These are phyloP conservation scores for Spongospora subterranea DNA, from an alignment of 208 protist genomes.

Conservation along the genomic window DNA sequence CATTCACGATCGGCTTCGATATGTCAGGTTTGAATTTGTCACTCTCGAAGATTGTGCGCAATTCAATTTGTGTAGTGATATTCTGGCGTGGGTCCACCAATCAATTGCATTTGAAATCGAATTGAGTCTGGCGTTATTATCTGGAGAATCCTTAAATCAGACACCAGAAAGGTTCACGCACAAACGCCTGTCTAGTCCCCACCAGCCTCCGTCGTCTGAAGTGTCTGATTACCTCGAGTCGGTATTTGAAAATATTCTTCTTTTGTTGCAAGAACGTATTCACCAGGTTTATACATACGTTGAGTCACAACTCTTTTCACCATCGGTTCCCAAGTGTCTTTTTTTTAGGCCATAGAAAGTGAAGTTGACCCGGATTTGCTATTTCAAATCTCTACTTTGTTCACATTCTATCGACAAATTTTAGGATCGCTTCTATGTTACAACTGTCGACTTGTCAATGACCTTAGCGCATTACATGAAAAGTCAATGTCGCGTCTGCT, in stretches of 20 bases:
- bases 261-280: no score
- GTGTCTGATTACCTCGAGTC: neutral
- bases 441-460: no score
- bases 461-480: no score
- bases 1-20: neutral
- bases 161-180: no score
- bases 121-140: neutral
- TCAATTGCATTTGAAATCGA: neutral
- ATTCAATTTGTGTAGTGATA: neutral
- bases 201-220: neutral
- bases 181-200: no score
- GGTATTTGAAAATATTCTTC: neutral
- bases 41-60: neutral
- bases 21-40: neutral
- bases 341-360: neutral
- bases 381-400: slow-evolving; percentile 9
- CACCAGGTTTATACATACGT: no score
- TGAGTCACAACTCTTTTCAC: no score
- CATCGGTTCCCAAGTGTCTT: no score
- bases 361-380: neutral
- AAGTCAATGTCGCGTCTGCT: no score
- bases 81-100: slow-evolving; percentile 41
- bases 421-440: neutral
- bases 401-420: slow-evolving; percentile 2
- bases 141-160: no score